phyloP scores from a whole-genome alignment of 331 rosid species.

The Stylosanthes scabra region DNA sequence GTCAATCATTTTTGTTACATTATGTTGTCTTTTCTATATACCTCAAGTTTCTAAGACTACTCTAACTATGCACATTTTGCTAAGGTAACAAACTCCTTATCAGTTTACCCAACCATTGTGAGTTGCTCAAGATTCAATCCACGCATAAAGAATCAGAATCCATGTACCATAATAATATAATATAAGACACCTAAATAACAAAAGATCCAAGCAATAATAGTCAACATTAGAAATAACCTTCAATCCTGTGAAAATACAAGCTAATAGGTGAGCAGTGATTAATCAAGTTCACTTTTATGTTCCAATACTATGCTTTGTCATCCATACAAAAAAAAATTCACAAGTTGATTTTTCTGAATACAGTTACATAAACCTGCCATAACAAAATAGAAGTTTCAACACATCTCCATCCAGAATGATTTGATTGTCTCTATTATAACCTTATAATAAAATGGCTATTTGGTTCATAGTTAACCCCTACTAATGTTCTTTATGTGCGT shows the following conservation, averaged over 20 bases:
- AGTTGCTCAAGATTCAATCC: constrained; percentile 1
- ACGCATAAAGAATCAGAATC: neutral
- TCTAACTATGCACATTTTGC: neutral
- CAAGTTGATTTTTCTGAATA: neutral
- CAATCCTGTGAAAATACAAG: neutral
- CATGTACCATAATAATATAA: too few species aligned
- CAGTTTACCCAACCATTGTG: neutral
- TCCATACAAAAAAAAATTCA: neutral
- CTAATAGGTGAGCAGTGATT: neutral
- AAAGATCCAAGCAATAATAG: neutral
- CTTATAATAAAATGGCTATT: neutral
- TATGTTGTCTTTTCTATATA: neutral
- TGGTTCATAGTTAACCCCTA: neutral
- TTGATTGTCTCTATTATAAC: neutral
- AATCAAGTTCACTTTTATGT: neutral
- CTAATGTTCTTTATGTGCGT: too few species aligned
- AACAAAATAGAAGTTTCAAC: neutral
- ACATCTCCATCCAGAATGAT: neutral
- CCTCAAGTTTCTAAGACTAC: neutral
- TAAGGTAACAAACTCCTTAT: neutral
- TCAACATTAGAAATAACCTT: neutral
- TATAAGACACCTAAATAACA: too few species aligned
- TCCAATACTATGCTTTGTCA: neutral
- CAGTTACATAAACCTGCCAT: neutral
- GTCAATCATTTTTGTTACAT: neutral